Evolutionary conservation across 805 yeast species (phyloP).

Genomic region (Ogataea paraovalis): DNA sequence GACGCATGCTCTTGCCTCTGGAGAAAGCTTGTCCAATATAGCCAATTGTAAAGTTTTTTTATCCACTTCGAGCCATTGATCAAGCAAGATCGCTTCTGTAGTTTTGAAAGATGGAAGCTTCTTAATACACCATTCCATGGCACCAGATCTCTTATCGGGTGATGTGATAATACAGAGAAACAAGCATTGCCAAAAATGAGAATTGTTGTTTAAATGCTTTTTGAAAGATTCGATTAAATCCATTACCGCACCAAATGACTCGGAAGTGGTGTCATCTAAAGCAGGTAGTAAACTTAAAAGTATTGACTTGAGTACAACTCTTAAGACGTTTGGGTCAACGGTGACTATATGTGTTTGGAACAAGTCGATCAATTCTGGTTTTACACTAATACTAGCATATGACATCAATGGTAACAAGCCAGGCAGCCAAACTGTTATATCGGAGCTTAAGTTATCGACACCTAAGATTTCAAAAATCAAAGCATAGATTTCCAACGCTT

Average conservation of each 20-base stretch:
- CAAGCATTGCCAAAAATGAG: conserved; percentile 82
- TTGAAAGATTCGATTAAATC: conserved; percentile 58
- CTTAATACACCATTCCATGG: conserved; percentile 67
- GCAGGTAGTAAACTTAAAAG: conserved; percentile 78
- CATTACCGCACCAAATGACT: conserved; percentile 62
- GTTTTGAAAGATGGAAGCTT: conserved; percentile 56
- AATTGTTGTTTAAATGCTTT: conserved; percentile 53
- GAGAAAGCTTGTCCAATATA: conserved; percentile 23
- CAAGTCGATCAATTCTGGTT: conserved; percentile 67
- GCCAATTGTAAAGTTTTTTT: conserved; percentile 20
- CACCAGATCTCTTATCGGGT: conserved; percentile 80
- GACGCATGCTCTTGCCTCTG: conserved; percentile 54
- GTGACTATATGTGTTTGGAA: conserved; percentile 52
- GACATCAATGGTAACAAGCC: conserved; percentile 88
- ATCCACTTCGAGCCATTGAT: background rate
- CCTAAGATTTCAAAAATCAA: conserved; percentile 65
- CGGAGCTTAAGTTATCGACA: conserved; percentile 45
- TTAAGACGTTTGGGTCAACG: conserved; percentile 45
- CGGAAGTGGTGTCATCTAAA: conserved; percentile 88
- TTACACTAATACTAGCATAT: conserved; percentile 84
- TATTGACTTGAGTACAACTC: conserved; percentile 61
- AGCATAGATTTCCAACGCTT: conserved; percentile 74
- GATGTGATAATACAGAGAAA: conserved; percentile 73
- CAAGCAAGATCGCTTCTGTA: conserved; percentile 6
- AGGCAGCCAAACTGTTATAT: conserved; percentile 80